Conservation (phyloP, 768 basidiomycete species). For the Agaricus bisporus region DNA sequence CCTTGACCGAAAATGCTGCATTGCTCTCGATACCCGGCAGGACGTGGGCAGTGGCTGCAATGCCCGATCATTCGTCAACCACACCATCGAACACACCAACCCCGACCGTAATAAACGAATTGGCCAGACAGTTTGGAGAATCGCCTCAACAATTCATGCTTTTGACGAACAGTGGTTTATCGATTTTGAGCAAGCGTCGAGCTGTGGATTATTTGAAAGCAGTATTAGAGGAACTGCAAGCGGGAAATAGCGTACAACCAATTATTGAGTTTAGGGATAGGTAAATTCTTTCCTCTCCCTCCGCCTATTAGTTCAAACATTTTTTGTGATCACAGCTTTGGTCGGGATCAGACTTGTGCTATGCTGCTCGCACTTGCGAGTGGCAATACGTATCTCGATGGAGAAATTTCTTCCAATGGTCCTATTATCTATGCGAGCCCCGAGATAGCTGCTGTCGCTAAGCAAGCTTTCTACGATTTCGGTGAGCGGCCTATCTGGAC, state of each 20-base stretch:
- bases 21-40: slow-evolving; percentile 74
- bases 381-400: slow-evolving; percentile 75
- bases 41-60: slow-evolving; percentile 76
- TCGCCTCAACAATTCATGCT: slow-evolving; percentile 78
- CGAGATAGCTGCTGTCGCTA: slow-evolving; percentile 66
- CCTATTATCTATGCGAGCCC: slow-evolving; percentile 46
- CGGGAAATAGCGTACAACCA: slow-evolving; percentile 70
- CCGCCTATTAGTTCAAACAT: slow-evolving; percentile 6
- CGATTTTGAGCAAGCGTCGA: slow-evolving; percentile 73
- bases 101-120: slow-evolving; percentile 66
- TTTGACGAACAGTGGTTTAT: slow-evolving; percentile 80
- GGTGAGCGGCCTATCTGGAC: slow-evolving; percentile 82
- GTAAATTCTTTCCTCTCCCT: slow-evolving; percentile 28
- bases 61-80: slow-evolving; percentile 27
- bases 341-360: slow-evolving; percentile 86
- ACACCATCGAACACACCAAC: slow-evolving; percentile 36
- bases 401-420: slow-evolving; percentile 39
- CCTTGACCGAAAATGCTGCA: slow-evolving; percentile 72
- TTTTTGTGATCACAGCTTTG: slow-evolving; percentile 51
- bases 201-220: slow-evolving; percentile 81
- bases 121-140: slow-evolving; percentile 77
- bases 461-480: slow-evolving; percentile 82
- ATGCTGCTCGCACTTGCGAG: slow-evolving; percentile 86
- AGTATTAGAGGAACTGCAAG: slow-evolving; percentile 76
- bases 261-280: slow-evolving; percentile 79